A percentile compares a stretch with the other conserved stretches of the same genome.
These are phyloP conservation scores for Anisodus tanguticus DNA, from an alignment of 257 asterid genomes.

Conservation along the genomic window DNA sequence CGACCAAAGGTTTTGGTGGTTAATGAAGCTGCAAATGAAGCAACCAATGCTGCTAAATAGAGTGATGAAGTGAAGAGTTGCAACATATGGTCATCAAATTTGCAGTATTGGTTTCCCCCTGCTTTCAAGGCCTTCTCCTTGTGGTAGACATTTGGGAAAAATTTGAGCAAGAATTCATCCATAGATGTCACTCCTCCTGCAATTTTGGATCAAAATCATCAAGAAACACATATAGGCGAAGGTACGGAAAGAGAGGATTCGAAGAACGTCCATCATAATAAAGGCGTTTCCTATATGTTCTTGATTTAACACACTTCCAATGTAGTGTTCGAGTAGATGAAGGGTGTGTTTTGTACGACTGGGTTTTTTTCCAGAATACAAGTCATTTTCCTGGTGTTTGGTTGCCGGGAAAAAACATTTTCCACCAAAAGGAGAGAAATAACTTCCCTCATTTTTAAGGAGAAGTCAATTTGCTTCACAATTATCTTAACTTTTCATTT, in stretches of 20 bases:
- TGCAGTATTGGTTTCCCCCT: slow-evolving; percentile 72
- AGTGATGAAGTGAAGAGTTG: slow-evolving; percentile 84
- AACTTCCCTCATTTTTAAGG: too few relatives aligned
- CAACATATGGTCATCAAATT: slow-evolving; percentile 65
- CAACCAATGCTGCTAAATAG: slow-evolving; percentile 72
- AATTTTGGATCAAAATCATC: neutral
- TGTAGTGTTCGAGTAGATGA: neutral
- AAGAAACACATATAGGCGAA: neutral
- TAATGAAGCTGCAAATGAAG: slow-evolving; percentile 67
- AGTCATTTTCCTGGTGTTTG: neutral
- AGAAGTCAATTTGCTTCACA: too few relatives aligned
- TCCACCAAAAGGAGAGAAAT: too few relatives aligned
- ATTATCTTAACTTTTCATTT: too few relatives aligned
- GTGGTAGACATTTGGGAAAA: slow-evolving; percentile 63
- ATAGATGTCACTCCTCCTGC: slow-evolving; percentile 90
- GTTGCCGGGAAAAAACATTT: too few relatives aligned
- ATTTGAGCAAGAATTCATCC: slow-evolving; percentile 69
- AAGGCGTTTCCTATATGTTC: neutral
- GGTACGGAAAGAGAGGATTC: neutral
- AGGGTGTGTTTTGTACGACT: neutral
- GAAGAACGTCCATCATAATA: neutral
- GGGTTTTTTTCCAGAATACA: neutral
- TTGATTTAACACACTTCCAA: neutral
- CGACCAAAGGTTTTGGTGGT: slow-evolving; percentile 70
- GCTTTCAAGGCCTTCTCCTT: slow-evolving; percentile 49